phyloP scores from a whole-genome alignment of 768 basidiomycete species.

The Pulveroboletus sp. region DNA sequence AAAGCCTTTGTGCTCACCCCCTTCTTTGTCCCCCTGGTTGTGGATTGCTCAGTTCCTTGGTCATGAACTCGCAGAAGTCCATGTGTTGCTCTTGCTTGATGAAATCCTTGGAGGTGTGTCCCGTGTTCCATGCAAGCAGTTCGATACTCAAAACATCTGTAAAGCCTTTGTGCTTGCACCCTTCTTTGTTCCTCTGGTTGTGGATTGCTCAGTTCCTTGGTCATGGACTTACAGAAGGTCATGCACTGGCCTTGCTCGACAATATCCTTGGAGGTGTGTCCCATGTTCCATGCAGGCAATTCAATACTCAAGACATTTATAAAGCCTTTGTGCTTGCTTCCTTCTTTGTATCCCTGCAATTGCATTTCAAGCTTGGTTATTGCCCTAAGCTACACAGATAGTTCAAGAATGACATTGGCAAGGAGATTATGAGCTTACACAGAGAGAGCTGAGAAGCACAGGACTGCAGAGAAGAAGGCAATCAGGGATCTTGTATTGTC shows the following conservation, averaged over 20 bases:
- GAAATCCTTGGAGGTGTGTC: slow-evolving; percentile 77
- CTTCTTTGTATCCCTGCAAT: slow-evolving; percentile 92
- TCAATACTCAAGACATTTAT: not conserved
- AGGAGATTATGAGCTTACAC: slow-evolving; percentile 67
- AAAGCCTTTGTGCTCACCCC: slow-evolving; percentile 61
- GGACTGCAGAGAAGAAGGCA: slow-evolving; percentile 37
- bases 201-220: slow-evolving; percentile 93
- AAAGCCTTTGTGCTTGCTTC: slow-evolving; percentile 87
- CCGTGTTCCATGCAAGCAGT: not conserved
- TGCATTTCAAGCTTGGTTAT: slow-evolving; percentile 80
- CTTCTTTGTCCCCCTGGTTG: slow-evolving; percentile 74
- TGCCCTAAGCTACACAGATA: slow-evolving; percentile 70
- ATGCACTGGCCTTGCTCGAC: slow-evolving; percentile 86
- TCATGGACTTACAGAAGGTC: slow-evolving; percentile 80
- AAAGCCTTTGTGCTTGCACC: slow-evolving; percentile 87
- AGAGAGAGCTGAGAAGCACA: slow-evolving; percentile 56
- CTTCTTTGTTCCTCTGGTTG: slow-evolving; percentile 74
- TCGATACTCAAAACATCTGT: not conserved
- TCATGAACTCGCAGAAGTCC: slow-evolving; percentile 80
- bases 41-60: slow-evolving; percentile 93
- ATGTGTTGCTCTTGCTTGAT: slow-evolving; percentile 85
- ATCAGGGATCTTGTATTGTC: slow-evolving; percentile 9
- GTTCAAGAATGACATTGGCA: slow-evolving; percentile 69
- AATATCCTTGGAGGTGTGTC: slow-evolving; percentile 77
- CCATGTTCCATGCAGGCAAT: not conserved